A percentile compares a stretch with the other conserved stretches of the same genome.
phyloP scores from a whole-genome alignment of 2,329 filamentous ascomycete species.

The Pseudogymnoascus sp. region DNA sequence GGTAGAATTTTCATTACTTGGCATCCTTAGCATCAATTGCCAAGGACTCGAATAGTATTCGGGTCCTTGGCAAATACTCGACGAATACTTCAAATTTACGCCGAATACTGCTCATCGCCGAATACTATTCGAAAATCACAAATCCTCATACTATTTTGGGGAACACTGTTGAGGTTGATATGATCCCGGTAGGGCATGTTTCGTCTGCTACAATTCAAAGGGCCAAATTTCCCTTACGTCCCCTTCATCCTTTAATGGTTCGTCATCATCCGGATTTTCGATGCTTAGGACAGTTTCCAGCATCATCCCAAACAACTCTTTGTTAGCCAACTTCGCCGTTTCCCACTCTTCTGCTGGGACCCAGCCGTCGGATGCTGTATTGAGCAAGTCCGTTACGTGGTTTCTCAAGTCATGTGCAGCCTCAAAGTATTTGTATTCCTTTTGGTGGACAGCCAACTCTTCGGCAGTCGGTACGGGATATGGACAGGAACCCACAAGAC shows the following conservation, averaged over 20 bases:
- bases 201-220: background rate
- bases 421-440: constrained; percentile 18
- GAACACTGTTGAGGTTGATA: too few relatives aligned
- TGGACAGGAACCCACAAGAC: constrained; percentile 31
- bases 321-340: constrained; percentile 10
- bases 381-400: constrained; percentile 13
- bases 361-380: constrained; percentile 20
- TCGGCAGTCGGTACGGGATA: constrained; percentile 15
- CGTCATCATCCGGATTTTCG: background rate
- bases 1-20: too few relatives aligned
- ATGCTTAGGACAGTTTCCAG: constrained; percentile 3
- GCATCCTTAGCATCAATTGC: too few relatives aligned
- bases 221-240: constrained; percentile 1
- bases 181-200: too few relatives aligned
- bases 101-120: too few relatives aligned
- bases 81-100: too few relatives aligned
- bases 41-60: too few relatives aligned
- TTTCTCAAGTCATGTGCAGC: constrained; percentile 17
- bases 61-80: too few relatives aligned
- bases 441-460: constrained; percentile 17
- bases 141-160: too few relatives aligned
- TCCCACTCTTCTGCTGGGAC: constrained; percentile 21
- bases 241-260: background rate
- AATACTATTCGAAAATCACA: too few relatives aligned
- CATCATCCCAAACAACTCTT: constrained; percentile 9